These are phyloP conservation scores for Phaeosphaeria sp. DNA, from an alignment of 2,329 filamentous ascomycete genomes.

Conservation along the genomic window DNA sequence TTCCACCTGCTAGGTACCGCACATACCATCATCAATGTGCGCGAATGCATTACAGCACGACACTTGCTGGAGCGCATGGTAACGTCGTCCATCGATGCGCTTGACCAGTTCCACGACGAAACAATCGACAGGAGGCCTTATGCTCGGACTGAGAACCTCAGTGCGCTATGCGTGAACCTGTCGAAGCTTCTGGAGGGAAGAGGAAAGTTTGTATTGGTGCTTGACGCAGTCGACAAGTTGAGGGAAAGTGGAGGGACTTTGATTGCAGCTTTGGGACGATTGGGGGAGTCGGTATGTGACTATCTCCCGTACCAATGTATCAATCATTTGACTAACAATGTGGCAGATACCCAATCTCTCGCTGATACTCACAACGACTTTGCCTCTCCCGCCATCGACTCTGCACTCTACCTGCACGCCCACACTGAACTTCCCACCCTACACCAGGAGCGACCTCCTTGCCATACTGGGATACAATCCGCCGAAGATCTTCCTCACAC, in stretches of 20 bases:
- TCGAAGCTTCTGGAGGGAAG: conserved; percentile 65
- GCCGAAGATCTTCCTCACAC: conserved; percentile 54
- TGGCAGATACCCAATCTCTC: conserved; percentile 78
- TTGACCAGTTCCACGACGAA: conserved; percentile 50
- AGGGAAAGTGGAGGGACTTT: conserved; percentile 80
- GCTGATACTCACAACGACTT: conserved; percentile 77
- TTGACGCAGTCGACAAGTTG: conserved; percentile 88
- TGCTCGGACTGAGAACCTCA: conserved; percentile 79
- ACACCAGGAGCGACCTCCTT: conserved; percentile 80
- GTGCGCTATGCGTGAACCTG: conserved; percentile 76
- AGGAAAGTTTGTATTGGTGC: conserved; percentile 77
- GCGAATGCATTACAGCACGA: conserved; percentile 78
- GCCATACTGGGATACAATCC: conserved; percentile 69
- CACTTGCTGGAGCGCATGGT: conserved; percentile 79
- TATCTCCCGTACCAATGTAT: conserved; percentile 4
- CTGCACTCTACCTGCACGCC: conserved; percentile 75
- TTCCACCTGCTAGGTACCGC: conserved; percentile 60
- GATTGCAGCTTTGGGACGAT: conserved; percentile 77
- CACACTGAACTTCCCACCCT: conserved; percentile 83
- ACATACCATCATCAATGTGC: conserved; percentile 70
- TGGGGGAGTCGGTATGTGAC: conserved; percentile 76
- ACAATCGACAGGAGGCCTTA: conserved; percentile 53
- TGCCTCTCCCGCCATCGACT: conserved; percentile 68
- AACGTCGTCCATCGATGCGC: conserved; percentile 55
- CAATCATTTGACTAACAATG: conserved; percentile 7